Conservation (phyloP, 768 basidiomycete species). For the Termitomyces sp. region DNA sequence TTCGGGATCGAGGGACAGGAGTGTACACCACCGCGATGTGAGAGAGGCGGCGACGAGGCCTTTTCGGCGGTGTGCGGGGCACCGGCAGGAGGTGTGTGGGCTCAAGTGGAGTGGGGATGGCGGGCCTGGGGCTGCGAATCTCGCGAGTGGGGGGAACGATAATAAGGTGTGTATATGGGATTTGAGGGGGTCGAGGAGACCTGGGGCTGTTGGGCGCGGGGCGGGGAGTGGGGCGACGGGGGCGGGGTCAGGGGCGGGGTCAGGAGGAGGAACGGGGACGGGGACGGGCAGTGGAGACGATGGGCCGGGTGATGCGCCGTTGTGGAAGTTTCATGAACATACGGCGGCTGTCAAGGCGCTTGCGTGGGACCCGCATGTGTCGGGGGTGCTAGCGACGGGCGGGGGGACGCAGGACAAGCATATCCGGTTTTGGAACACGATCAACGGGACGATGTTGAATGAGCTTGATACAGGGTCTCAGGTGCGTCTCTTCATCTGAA, state of each 20-base stretch:
- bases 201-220: slow-evolving; percentile 12
- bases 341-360: slow-evolving; percentile 97
- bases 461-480: slow-evolving; percentile 96
- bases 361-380: slow-evolving; percentile 96
- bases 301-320: slow-evolving; percentile 53
- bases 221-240: no score
- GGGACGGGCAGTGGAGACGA: slow-evolving; percentile 22
- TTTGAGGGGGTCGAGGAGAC: slow-evolving; percentile 50
- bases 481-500: slow-evolving; percentile 47
- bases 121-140: slow-evolving; percentile 43
- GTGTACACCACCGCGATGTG: slow-evolving; percentile 90
- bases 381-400: slow-evolving; percentile 88
- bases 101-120: slow-evolving; percentile 72
- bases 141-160: slow-evolving; percentile 97
- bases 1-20: slow-evolving; percentile 89
- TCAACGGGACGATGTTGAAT: slow-evolving; percentile 79
- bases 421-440: slow-evolving; percentile 95
- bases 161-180: slow-evolving; percentile 99
- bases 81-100: slow-evolving; percentile 95
- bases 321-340: slow-evolving; percentile 97
- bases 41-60: slow-evolving; percentile 66
- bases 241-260: slow-evolving; percentile 12
- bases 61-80: slow-evolving; percentile 69
- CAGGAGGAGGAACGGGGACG: background rate
- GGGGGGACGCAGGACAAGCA: slow-evolving; percentile 99